A percentile compares a stretch with the other conserved stretches of the same genome.
These are phyloP conservation scores for Debaryomyces maramus DNA, from an alignment of 805 yeast genomes.

Conservation along the genomic window DNA sequence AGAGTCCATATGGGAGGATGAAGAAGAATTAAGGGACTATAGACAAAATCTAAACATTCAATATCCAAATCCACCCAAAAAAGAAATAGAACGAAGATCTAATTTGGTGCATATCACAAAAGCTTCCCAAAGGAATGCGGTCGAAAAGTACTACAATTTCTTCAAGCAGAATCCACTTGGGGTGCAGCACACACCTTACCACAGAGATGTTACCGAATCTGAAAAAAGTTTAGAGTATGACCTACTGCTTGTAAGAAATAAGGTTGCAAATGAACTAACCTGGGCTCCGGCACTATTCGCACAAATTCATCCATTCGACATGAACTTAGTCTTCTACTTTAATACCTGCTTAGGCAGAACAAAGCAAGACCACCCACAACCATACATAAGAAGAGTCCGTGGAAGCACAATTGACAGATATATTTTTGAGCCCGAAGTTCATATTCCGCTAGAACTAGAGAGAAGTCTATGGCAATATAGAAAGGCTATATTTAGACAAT, in stretches of 20 bases:
- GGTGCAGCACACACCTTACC: neutral
- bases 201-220: too few relatives aligned
- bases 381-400: neutral
- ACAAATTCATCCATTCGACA: neutral
- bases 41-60: neutral
- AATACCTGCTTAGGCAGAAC: neutral
- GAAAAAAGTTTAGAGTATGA: neutral
- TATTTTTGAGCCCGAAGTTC: neutral
- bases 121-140: neutral
- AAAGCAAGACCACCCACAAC: neutral
- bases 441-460: neutral
- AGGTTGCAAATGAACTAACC: constrained; percentile 6
- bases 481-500: neutral
- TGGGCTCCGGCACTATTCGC: constrained; percentile 4
- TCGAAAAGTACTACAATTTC: neutral
- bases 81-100: neutral
- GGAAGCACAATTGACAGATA: neutral
- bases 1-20: neutral
- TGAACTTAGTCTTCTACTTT: neutral
- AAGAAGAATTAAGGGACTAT: neutral
- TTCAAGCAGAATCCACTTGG: neutral
- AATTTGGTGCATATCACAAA: neutral
- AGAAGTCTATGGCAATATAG: neutral
- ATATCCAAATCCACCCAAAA: neutral
- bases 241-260: neutral